Evolutionary conservation across 169 alveolate genomes (phyloP).

Genomic region (Theileria orientalis): DNA sequence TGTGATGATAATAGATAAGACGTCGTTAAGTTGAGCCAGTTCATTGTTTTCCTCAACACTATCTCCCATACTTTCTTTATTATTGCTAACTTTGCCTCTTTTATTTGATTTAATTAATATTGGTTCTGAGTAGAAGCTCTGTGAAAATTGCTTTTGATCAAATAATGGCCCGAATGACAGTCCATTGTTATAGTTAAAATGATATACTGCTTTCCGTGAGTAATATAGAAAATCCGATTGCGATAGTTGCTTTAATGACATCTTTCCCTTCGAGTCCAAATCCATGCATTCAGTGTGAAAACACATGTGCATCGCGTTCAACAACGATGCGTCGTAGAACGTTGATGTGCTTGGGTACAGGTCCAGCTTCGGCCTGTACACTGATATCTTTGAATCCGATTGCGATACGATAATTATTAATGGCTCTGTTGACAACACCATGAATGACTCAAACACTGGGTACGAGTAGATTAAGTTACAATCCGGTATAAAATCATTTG

Average conservation of each 20-base stretch:
- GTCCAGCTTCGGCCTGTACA: background rate
- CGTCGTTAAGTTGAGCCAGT: background rate
- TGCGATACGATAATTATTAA: background rate
- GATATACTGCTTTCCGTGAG: background rate
- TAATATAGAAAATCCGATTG: background rate
- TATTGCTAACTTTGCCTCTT: too few species aligned
- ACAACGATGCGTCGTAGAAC: background rate
- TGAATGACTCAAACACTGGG: slow-evolving; percentile 28
- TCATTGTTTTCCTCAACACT: background rate
- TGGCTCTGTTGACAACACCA: slow-evolving; percentile 37
- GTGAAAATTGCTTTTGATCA: background rate
- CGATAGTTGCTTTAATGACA: background rate
- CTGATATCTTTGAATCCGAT: background rate
- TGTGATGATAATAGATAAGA: background rate
- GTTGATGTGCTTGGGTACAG: background rate
- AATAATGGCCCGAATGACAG: background rate
- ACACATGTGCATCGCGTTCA: background rate
- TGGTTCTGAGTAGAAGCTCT: background rate
- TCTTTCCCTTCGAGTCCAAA: background rate
- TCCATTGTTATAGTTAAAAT: background rate
- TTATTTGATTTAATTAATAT: background rate
- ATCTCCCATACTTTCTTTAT: too few species aligned
- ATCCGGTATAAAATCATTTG: slow-evolving; percentile 7
- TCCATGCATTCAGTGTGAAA: background rate
- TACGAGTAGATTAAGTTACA: background rate